Conservation (phyloP, 257 asterid genomes). For the Solanum chmielewskii region DNA sequence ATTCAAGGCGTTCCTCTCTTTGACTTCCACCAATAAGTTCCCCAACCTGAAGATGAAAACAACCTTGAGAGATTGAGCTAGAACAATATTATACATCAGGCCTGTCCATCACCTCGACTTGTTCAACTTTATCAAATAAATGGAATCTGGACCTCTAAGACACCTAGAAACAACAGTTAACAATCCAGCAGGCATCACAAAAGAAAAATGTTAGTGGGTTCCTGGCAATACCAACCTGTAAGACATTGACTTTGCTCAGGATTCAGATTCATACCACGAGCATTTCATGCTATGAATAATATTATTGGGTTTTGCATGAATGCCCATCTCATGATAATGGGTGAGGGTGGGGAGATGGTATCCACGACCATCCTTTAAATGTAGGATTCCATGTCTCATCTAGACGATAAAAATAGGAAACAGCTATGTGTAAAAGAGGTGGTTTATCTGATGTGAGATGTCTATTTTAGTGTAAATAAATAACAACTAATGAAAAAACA, state of each 20-base stretch:
- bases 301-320: background rate
- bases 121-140: background rate
- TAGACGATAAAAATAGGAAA: background rate
- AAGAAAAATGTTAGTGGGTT: background rate
- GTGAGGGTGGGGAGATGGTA: background rate
- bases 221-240: background rate
- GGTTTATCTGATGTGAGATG: background rate
- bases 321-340: background rate
- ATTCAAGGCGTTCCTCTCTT: conserved; percentile 89
- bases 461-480: background rate
- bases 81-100: background rate
- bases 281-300: background rate
- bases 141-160: background rate
- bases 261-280: background rate
- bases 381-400: background rate
- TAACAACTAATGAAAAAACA: background rate
- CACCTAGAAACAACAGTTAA: background rate
- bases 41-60: conserved; percentile 50
- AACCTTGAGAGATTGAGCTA: background rate
- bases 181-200: background rate
- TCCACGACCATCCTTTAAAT: background rate
- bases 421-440: background rate
- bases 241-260: background rate
- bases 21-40: conserved; percentile 99
- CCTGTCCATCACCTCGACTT: background rate